Percentiles rank a stretch among this genome's conserved stretches.
These are phyloP conservation scores for Teunomyces pallodes DNA, from an alignment of 805 yeast species.

Conservation along the genomic window DNA sequence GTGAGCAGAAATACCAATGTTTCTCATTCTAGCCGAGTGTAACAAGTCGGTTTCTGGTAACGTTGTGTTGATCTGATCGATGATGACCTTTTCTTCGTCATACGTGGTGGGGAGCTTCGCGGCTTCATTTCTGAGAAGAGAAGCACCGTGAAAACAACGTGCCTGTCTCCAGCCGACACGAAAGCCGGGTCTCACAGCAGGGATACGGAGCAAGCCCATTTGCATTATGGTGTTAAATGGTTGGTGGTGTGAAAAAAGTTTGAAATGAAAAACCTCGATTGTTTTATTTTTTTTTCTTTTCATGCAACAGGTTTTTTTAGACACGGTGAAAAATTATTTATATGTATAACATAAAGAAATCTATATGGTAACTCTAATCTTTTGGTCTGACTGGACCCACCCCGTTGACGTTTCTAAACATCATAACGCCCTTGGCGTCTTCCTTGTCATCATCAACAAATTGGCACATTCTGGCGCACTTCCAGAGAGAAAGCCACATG, in stretches of 20 bases:
- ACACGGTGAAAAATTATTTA: background rate
- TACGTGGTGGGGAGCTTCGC: conserved; percentile 42
- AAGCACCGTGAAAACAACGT: conserved; percentile 1
- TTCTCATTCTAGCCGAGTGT: conserved; percentile 66
- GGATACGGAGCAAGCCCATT: conserved; percentile 4
- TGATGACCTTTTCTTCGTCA: conserved; percentile 69
- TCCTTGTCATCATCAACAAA: conserved; percentile 72
- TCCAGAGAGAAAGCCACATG: conserved; percentile 70
- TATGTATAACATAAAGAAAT: background rate
- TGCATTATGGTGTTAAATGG: background rate
- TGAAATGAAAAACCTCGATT: no score
- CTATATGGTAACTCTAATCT: conserved; percentile 6
- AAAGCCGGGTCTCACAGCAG: background rate
- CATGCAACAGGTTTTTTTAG: no score
- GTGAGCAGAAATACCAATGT: conserved; percentile 97
- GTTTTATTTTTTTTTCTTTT: no score
- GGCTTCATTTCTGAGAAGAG: conserved; percentile 7
- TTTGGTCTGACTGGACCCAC: conserved; percentile 27
- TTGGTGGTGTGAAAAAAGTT: background rate
- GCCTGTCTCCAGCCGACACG: conserved; percentile 3
- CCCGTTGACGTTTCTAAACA: conserved; percentile 73
- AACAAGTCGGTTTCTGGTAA: conserved; percentile 52
- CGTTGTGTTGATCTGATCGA: conserved; percentile 53
- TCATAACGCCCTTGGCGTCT: conserved; percentile 64
- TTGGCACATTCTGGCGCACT: conserved; percentile 63